Conservation (phyloP, 1,284 basidiomycete genomes). For the Limonomyces culmigenus region DNA sequence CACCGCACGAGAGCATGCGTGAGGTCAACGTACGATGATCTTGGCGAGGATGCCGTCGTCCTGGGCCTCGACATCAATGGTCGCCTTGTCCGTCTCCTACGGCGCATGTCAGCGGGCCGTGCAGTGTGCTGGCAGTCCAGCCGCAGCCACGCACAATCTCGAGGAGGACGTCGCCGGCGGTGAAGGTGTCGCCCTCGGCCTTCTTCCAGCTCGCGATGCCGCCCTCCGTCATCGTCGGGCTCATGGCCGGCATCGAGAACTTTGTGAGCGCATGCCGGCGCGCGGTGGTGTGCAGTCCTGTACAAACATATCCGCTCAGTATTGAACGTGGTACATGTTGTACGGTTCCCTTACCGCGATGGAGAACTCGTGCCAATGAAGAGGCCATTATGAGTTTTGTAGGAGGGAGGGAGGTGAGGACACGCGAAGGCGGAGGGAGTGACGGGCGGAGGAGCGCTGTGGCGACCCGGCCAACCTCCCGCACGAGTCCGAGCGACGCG, state of each 20-base stretch:
- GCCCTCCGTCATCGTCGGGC: slow-evolving; percentile 98
- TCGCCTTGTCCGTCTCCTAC: slow-evolving; percentile 98
- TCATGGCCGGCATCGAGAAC: slow-evolving; percentile 99
- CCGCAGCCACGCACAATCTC: slow-evolving; percentile 58
- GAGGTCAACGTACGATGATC: slow-evolving; percentile 43
- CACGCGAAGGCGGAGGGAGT: no score
- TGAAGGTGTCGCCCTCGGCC: slow-evolving; percentile 84
- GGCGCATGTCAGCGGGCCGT: slow-evolving; percentile 1
- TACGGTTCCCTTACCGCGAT: slow-evolving; percentile 34
- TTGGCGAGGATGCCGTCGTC: slow-evolving; percentile 94
- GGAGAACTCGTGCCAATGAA: slow-evolving; percentile 46
- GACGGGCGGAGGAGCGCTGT: no score
- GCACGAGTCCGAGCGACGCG: no score
- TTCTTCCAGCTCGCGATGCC: slow-evolving; percentile 97
- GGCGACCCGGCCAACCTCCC: no score
- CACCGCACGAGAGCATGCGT: not conserved
- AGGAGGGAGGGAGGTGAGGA: not conserved
- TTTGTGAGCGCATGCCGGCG: slow-evolving; percentile 67
- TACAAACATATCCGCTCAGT: no score
- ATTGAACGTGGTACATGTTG: not conserved
- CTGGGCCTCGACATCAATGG: slow-evolving; percentile 97
- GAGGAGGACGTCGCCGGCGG: slow-evolving; percentile 82
- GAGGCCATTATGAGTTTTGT: slow-evolving; percentile 30
- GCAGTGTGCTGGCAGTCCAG: slow-evolving; percentile 7
- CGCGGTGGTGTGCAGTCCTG: slow-evolving; percentile 73